Base-by-base conservation (phyloP, 73 alveolate species). In the Halteria grandinella region DNA sequence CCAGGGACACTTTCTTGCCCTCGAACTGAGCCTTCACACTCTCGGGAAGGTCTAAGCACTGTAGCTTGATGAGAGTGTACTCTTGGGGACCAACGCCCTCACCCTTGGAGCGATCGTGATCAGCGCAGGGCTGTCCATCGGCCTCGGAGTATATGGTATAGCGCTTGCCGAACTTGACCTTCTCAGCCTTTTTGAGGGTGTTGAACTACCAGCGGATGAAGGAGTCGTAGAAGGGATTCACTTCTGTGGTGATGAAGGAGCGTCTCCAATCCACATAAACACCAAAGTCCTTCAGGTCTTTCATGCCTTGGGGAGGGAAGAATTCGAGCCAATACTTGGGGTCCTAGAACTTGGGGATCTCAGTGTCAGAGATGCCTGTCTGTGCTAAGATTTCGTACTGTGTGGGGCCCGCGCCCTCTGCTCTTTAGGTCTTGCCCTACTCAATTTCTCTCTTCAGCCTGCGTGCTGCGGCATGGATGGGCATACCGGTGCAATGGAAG, bases 401-500 rank as follows among this genome's bases (percentile, higher is more conserved):
- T 6, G 93, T 75, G 0, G 85, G 54, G 51, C 4, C 32, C 0
- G n/a, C 48, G 5, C 23, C 11, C 47, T 36, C 7, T 24, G 55
- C 24, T 41, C 31, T 36, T 17, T 23, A 25, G 7, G 12, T 28
- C 20, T 49, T 62, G 14, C 77, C 78, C 11, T 34, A 24, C 12
- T 37, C 63, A 28, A 96, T 81, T 75, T 95, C 99, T 37, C 90
- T 84, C 47, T 78, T 69, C 24, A 97, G 93, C 71, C 89, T 97
- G 85, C 79, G 59, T 15, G 99, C 99, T 7, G 98, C 97, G 4
- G 99, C 99, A 36, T 97, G 93, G 7, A 97, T 97, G 40, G 99
- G 99, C 99, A 96, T 95, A 31, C 99, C 99, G 0, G 99, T 96
- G 86, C 99, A 95, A 85, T 97, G 99, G 91, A 97, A 96, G 63